Percentiles rank a stretch among this genome's conserved stretches.
These are phyloP conservation scores for Penicillium taxi DNA, from an alignment of 495 filamentous ascomycete species.

Conservation along the genomic window DNA sequence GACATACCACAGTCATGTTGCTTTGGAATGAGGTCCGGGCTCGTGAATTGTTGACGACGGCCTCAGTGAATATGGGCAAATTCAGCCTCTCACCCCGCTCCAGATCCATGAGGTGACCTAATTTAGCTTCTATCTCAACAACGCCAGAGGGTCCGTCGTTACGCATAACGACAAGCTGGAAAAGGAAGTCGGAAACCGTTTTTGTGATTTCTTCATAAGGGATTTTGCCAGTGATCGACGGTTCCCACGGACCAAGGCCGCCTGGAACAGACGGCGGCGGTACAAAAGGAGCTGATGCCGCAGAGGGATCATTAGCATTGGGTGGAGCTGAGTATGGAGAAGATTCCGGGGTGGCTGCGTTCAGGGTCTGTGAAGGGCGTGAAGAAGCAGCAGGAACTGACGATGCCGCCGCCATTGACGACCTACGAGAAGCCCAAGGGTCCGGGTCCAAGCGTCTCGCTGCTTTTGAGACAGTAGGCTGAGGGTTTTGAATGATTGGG, in stretches of 20 bases:
- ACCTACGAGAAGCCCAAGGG: slow-evolving; percentile 23
- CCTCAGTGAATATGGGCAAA: slow-evolving; percentile 58
- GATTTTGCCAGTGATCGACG: slow-evolving; percentile 55
- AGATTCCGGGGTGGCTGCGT: too few relatives aligned
- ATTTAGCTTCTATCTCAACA: slow-evolving; percentile 86
- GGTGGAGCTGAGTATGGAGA: too few relatives aligned
- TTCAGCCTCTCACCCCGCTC: slow-evolving; percentile 56
- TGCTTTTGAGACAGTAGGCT: slow-evolving; percentile 30
- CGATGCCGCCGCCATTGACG: slow-evolving; percentile 16
- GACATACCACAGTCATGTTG: slow-evolving; percentile 74
- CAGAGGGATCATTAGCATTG: slow-evolving; percentile 8
- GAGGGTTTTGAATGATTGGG: slow-evolving; percentile 31
- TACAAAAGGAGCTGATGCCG: slow-evolving; percentile 7
- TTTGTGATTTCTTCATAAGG: slow-evolving; percentile 62
- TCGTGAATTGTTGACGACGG: slow-evolving; percentile 48
- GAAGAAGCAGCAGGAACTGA: slow-evolving; percentile 13
- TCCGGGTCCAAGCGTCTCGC: slow-evolving; percentile 17
- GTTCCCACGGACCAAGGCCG: slow-evolving; percentile 61
- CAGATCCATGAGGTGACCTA: slow-evolving; percentile 71
- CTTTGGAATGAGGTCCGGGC: slow-evolving; percentile 58
- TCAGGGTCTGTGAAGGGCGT: slow-evolving; percentile 14
- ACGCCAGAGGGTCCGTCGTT: slow-evolving; percentile 45
- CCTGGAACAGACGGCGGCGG: slow-evolving; percentile 5
- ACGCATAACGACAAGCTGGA: slow-evolving; percentile 53
- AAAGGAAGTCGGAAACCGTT: slow-evolving; percentile 67